Conservation (phyloP, 495 filamentous ascomycete species). For the Neurospora hispaniola region DNA sequence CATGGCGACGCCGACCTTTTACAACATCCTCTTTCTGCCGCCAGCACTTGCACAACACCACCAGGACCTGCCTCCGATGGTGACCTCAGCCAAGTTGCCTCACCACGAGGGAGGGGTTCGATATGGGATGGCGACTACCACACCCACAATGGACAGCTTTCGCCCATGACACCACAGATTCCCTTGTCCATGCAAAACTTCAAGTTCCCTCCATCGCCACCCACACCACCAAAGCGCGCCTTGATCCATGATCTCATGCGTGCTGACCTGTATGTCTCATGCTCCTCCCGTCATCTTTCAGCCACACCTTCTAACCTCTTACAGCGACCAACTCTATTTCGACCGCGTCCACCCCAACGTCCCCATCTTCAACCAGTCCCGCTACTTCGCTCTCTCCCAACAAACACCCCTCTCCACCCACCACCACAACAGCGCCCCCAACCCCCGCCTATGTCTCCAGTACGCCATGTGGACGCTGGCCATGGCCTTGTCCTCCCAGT, state of each 20-base stretch:
- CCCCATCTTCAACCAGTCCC: constrained; percentile 41
- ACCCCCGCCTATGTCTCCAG: constrained; percentile 34
- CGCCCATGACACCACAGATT: constrained; percentile 13
- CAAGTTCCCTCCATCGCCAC: constrained; percentile 23
- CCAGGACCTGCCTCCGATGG: constrained; percentile 5
- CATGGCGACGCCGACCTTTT: constrained; percentile 6
- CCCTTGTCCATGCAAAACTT: constrained; percentile 14
- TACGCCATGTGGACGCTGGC: constrained; percentile 49
- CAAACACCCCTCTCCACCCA: neutral
- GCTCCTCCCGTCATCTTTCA: too few relatives aligned
- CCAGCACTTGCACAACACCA: neutral
- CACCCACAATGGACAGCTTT: constrained; percentile 4
- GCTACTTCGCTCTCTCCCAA: constrained; percentile 16
- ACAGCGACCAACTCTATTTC: constrained; percentile 46
- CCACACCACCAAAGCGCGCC: constrained; percentile 10
- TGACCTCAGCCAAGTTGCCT: constrained; percentile 5
- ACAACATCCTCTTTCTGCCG: constrained; percentile 1
- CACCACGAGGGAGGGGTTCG: constrained; percentile 9
- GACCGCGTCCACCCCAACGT: constrained; percentile 45
- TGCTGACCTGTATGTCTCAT: constrained; percentile 31
- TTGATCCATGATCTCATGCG: constrained; percentile 30
- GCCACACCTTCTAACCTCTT: neutral
- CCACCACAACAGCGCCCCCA: constrained; percentile 1
- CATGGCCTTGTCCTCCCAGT: constrained; percentile 42
- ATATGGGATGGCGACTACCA: constrained; percentile 17